Conservation (phyloP, 2,329 filamentous ascomycete species). For the Calonectria pteridis region DNA sequence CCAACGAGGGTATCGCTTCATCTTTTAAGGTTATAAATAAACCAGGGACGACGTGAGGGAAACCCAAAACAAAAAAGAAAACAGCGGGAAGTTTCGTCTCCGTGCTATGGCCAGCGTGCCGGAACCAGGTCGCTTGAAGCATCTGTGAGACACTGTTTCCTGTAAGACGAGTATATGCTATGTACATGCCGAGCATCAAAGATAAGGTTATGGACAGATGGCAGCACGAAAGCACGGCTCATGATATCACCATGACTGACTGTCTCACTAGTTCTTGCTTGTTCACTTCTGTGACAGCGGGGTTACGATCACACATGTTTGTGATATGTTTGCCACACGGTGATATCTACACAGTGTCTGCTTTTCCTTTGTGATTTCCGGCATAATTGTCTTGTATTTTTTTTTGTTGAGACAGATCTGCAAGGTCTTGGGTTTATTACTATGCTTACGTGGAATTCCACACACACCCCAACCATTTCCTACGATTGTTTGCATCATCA, state of each 20-base stretch:
- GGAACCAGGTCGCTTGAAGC: neutral
- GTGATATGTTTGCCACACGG: neutral
- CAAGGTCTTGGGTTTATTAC: conserved; percentile 5
- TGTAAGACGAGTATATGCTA: neutral
- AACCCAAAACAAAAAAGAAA: neutral
- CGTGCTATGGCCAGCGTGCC: neutral
- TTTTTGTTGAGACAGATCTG: conserved; percentile 11
- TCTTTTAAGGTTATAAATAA: neutral
- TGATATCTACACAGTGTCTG: neutral
- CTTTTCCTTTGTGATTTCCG: neutral
- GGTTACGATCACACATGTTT: neutral
- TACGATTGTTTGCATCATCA: neutral
- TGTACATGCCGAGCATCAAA: neutral
- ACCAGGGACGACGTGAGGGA: neutral
- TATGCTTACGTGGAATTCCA: conserved; percentile 7
- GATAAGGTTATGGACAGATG: neutral
- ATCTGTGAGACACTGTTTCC: neutral
- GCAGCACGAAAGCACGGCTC: neutral
- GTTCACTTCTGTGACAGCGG: neutral
- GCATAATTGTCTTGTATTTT: neutral
- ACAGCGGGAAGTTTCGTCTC: neutral
- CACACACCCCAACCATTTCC: neutral
- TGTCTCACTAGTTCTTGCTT: neutral
- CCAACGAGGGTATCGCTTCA: neutral
- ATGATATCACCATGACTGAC: neutral